phyloP scores from a whole-genome alignment of 2,329 filamentous ascomycete species.

The Sordariomycetes sp. region DNA sequence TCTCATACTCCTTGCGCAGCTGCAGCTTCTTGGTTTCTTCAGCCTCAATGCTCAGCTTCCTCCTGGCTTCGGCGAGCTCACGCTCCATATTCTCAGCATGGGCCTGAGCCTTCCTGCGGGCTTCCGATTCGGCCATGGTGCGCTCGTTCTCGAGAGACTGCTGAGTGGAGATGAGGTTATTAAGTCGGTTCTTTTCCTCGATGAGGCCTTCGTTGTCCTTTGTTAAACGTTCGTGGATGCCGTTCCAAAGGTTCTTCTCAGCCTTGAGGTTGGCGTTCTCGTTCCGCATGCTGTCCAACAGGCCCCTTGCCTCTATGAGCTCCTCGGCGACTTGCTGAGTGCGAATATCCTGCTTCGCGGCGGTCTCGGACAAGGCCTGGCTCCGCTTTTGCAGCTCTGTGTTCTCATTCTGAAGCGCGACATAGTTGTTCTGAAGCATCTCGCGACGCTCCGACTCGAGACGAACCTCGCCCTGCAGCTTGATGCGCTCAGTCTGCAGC shows the following conservation, averaged over 20 bases:
- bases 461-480: constrained; percentile 69
- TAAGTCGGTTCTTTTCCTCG: constrained; percentile 78
- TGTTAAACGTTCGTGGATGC: constrained; percentile 77
- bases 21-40: constrained; percentile 79
- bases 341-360: constrained; percentile 81
- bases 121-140: constrained; percentile 75
- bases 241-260: constrained; percentile 90
- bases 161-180: constrained; percentile 71
- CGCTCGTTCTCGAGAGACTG: constrained; percentile 90
- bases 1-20: constrained; percentile 82
- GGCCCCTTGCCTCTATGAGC: constrained; percentile 72
- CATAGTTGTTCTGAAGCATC: constrained; percentile 83
- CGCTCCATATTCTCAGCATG: constrained; percentile 72
- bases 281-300: constrained; percentile 79
- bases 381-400: constrained; percentile 76
- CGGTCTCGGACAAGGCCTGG: constrained; percentile 66
- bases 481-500: constrained; percentile 74
- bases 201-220: constrained; percentile 81
- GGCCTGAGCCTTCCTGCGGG: constrained; percentile 66
- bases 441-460: constrained; percentile 78
- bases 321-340: constrained; percentile 92
- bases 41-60: constrained; percentile 71
- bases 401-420: constrained; percentile 77
- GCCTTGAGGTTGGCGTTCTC: constrained; percentile 91
- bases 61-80: constrained; percentile 70